These are phyloP conservation scores for Rubroshorea leprosula DNA, from an alignment of 345 rosid species.

Conservation along the genomic window DNA sequence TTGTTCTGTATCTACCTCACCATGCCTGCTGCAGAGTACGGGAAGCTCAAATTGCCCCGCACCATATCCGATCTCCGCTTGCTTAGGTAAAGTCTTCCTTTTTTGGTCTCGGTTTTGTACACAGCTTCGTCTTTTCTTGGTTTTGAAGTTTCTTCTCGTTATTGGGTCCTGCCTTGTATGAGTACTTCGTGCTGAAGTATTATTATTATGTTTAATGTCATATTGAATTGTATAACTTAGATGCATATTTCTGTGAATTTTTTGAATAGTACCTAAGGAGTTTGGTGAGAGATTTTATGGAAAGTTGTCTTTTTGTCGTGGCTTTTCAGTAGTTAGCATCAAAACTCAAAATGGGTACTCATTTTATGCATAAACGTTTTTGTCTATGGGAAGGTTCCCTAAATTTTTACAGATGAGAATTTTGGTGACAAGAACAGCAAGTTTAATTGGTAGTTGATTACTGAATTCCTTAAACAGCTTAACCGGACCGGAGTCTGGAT, in stretches of 20 bases:
- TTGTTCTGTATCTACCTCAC: conserved; percentile 69
- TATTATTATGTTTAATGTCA: background rate
- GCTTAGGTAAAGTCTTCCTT: conserved; percentile 51
- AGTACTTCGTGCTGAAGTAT: background rate
- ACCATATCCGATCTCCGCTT: conserved; percentile 79
- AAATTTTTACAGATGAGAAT: no score
- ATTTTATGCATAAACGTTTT: background rate
- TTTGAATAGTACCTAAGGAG: background rate
- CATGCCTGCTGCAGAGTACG: conserved; percentile 82
- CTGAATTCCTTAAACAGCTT: no score
- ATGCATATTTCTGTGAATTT: background rate
- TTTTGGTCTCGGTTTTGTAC: background rate
- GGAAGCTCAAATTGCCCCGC: conserved; percentile 83
- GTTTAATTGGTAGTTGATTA: background rate
- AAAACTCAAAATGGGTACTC: no score
- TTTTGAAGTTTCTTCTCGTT: no score
- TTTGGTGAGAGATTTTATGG: no score
- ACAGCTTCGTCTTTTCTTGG: background rate
- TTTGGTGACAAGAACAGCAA: no score
- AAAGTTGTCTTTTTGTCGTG: no score
- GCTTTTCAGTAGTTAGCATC: no score
- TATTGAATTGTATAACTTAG: background rate
- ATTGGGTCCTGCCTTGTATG: background rate
- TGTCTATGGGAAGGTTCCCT: no score
- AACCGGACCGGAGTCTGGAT: no score